Conservation (phyloP, 345 rosid species). For the Luvunga scandens region DNA sequence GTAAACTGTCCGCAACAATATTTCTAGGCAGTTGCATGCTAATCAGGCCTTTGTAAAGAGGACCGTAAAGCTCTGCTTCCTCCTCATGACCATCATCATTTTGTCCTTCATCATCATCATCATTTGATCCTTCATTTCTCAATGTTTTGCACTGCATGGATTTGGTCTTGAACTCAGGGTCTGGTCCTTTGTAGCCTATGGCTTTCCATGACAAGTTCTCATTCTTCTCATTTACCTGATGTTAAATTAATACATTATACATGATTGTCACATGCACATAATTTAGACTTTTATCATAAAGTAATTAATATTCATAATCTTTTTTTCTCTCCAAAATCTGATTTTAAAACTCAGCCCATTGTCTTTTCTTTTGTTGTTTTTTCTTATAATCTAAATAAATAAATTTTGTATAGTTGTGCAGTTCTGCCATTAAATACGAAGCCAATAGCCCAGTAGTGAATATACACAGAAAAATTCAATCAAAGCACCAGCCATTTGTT, state of each 20-base stretch:
- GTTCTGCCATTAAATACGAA: background rate
- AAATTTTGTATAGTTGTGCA: background rate
- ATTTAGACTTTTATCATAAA: background rate
- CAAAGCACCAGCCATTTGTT: background rate
- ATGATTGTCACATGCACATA: background rate
- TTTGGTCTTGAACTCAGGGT: conserved; percentile 36
- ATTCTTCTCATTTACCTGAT: conserved; percentile 56
- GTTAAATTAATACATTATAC: background rate
- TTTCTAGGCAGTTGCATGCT: conserved; percentile 47
- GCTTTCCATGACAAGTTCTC: conserved; percentile 69
- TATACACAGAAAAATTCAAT: background rate
- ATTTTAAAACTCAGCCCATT: background rate
- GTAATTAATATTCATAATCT: too few species aligned
- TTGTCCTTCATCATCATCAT: background rate
- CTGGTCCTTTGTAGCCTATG: conserved; percentile 69
- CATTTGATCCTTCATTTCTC: background rate
- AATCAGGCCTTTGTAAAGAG: conserved; percentile 53
- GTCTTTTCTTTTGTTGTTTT: background rate
- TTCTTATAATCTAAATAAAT: too few species aligned
- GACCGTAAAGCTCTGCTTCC: conserved; percentile 50
- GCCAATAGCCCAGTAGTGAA: background rate
- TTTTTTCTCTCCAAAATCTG: background rate
- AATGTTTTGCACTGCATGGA: conserved; percentile 11
- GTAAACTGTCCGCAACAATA: conserved; percentile 36
- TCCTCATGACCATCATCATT: conserved; percentile 11